Percentiles rank a stretch among this genome's conserved stretches.
Evolutionary conservation across 1,139 yeast genomes (phyloP).

Genomic region (Yamadazyma friedrichii): DNA sequence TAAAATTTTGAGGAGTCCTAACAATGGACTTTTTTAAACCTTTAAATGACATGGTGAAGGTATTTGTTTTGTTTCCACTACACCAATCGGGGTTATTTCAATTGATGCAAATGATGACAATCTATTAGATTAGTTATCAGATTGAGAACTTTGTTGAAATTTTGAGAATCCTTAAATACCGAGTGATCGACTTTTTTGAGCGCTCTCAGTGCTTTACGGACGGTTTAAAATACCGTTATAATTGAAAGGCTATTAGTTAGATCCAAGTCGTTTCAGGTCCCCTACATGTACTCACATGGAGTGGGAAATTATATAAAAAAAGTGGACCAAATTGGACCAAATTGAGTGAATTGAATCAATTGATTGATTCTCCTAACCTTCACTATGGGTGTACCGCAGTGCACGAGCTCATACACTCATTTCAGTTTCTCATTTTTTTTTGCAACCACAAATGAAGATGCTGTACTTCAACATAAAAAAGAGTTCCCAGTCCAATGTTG

Average conservation of each 20-base stretch:
- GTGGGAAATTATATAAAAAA: too few relatives aligned
- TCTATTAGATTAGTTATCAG: too few relatives aligned
- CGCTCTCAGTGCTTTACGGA: too few relatives aligned
- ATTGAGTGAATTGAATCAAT: too few relatives aligned
- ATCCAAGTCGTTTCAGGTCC: too few relatives aligned
- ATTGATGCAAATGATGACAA: too few relatives aligned
- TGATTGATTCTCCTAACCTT: too few relatives aligned
- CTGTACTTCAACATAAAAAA: not conserved
- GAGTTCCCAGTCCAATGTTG: not conserved
- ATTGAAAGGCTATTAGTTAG: too few relatives aligned
- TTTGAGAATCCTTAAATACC: not conserved
- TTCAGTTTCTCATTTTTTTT: not conserved
- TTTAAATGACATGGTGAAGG: conserved; percentile 73
- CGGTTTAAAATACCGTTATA: too few relatives aligned
- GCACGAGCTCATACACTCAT: not conserved
- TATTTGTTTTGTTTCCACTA: not conserved
- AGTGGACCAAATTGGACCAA: too few relatives aligned
- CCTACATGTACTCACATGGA: too few relatives aligned
- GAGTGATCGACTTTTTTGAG: conserved; percentile 2
- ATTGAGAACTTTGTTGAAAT: conserved; percentile 4
- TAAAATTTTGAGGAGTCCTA: conserved; percentile 80
- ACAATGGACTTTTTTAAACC: conserved; percentile 85
- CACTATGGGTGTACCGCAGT: not conserved
- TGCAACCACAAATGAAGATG: conserved; percentile 5
- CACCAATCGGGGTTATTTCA: not conserved